phyloP scores from a whole-genome alignment of 192 early-diverging fungal genomes.

The Coemansia sp. region DNA sequence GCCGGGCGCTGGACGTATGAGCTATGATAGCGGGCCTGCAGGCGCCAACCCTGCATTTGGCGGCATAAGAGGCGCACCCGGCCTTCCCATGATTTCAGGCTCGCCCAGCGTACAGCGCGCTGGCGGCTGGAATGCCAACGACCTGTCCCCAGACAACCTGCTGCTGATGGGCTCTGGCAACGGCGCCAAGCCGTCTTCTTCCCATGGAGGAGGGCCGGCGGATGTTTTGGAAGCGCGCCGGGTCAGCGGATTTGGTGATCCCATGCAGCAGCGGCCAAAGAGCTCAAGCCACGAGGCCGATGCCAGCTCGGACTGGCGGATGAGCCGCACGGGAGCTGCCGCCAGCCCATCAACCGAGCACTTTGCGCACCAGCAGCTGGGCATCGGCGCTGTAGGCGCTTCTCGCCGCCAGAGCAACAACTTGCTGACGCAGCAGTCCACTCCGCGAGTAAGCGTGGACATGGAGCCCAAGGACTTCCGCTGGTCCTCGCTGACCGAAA shows the following conservation, averaged over 20 bases:
- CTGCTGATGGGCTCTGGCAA: constrained; percentile 17
- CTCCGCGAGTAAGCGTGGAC: constrained; percentile 44
- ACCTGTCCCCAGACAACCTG: constrained; percentile 24
- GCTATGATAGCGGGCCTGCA: constrained; percentile 19
- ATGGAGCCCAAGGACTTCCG: constrained; percentile 54
- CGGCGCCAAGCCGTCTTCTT: constrained; percentile 1
- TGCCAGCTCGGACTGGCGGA: constrained; percentile 40
- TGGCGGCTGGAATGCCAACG: constrained; percentile 19
- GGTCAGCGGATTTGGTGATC: too few relatives aligned
- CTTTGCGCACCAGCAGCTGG: constrained; percentile 23
- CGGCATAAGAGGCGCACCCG: constrained; percentile 3
- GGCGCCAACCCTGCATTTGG: constrained; percentile 5
- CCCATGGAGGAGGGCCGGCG: background rate
- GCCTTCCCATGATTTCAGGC: constrained; percentile 9
- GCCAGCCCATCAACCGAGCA: constrained; percentile 23
- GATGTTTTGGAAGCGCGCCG: constrained; percentile 6
- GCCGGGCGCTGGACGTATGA: constrained; percentile 19
- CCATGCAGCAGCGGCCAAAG: constrained; percentile 20
- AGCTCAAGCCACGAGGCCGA: constrained; percentile 49
- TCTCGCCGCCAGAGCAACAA: constrained; percentile 33
- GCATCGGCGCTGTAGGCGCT: constrained; percentile 26
- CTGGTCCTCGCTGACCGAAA: constrained; percentile 50
- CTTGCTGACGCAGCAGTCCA: constrained; percentile 38
- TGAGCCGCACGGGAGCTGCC: constrained; percentile 19
- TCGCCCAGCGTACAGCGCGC: constrained; percentile 22